Evolutionary conservation across 192 early-diverging fungal species (phyloP).

Genomic region (Lobulomyces angularis): DNA sequence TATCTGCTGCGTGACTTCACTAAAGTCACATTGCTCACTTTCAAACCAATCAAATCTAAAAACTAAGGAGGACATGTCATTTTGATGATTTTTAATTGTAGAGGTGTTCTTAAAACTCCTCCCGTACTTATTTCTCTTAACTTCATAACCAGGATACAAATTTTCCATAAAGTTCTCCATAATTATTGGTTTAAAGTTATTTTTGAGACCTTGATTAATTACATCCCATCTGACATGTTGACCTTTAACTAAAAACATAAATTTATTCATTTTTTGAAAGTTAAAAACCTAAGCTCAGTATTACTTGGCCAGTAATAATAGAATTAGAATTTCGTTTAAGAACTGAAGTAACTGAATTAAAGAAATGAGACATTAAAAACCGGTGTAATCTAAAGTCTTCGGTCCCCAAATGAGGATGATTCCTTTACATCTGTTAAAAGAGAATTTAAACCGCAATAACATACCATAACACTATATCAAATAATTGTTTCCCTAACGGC

Average conservation of each 20-base stretch:
- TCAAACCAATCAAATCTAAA: conserved; percentile 22
- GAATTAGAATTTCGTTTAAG: conserved; percentile 9
- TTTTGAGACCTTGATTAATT: conserved; percentile 15
- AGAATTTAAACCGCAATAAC: conserved; percentile 26
- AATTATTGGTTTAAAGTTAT: too few relatives aligned
- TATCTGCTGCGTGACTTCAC: not conserved
- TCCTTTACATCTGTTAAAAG: too few relatives aligned
- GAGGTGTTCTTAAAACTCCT: conserved; percentile 36
- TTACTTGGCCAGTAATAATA: not conserved
- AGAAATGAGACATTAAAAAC: conserved; percentile 48
- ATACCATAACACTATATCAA: conserved; percentile 8
- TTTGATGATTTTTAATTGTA: conserved; percentile 23
- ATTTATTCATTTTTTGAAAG: conserved; percentile 10
- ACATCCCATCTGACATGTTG: conserved; percentile 42
- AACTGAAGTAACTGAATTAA: conserved; percentile 18
- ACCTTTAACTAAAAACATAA: conserved; percentile 32
- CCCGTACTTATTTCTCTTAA: conserved; percentile 43
- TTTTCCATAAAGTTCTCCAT: conserved; percentile 25
- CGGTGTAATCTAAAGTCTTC: conserved; percentile 46
- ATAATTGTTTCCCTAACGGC: conserved; percentile 7
- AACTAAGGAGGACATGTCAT: conserved; percentile 29
- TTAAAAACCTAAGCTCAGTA: not conserved
- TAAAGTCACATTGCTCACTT: not conserved
- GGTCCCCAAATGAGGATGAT: conserved; percentile 46
- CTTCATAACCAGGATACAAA: conserved; percentile 32